A percentile compares a stretch with the other conserved stretches of the same genome.
Evolutionary conservation across 352 stramenopile species (phyloP).

Genomic region (Globisporangium abappressorium): DNA sequence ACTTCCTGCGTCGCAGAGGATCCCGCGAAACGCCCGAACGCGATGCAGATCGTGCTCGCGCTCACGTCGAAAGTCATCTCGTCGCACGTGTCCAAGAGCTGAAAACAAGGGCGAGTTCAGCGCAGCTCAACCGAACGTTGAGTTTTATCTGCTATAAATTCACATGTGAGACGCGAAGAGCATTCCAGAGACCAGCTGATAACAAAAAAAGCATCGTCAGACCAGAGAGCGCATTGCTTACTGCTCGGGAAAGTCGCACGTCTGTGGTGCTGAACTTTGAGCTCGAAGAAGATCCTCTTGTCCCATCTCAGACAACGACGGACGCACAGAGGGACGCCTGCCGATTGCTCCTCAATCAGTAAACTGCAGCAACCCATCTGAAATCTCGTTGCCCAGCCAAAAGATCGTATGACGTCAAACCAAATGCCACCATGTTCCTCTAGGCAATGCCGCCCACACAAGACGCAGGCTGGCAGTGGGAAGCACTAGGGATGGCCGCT

Average conservation of each 20-base stretch:
- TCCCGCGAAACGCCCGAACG: slow-evolving; percentile 21
- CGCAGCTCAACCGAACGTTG: too few relatives aligned
- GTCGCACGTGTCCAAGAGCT: slow-evolving; percentile 11
- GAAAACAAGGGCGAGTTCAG: neutral
- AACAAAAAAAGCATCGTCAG: too few relatives aligned
- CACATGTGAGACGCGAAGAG: too few relatives aligned
- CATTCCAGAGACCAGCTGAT: too few relatives aligned
- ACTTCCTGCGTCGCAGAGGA: slow-evolving; percentile 15
- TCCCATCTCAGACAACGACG: neutral
- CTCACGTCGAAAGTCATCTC: slow-evolving; percentile 18
- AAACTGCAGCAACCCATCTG: neutral
- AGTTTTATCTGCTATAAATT: too few relatives aligned
- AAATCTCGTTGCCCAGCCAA: neutral
- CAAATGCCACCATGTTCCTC: neutral
- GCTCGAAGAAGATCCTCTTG: neutral
- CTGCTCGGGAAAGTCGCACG: neutral
- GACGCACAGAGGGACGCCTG: too few relatives aligned
- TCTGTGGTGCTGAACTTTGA: neutral
- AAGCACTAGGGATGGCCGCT: neutral
- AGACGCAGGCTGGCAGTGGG: neutral
- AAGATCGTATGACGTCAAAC: neutral
- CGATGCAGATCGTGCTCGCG: slow-evolving; percentile 21
- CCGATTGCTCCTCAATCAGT: neutral
- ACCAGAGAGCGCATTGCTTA: neutral
- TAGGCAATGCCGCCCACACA: too few relatives aligned